These are phyloP conservation scores for Geosmithia morbida DNA, from an alignment of 2,329 filamentous ascomycete species.

Conservation along the genomic window DNA sequence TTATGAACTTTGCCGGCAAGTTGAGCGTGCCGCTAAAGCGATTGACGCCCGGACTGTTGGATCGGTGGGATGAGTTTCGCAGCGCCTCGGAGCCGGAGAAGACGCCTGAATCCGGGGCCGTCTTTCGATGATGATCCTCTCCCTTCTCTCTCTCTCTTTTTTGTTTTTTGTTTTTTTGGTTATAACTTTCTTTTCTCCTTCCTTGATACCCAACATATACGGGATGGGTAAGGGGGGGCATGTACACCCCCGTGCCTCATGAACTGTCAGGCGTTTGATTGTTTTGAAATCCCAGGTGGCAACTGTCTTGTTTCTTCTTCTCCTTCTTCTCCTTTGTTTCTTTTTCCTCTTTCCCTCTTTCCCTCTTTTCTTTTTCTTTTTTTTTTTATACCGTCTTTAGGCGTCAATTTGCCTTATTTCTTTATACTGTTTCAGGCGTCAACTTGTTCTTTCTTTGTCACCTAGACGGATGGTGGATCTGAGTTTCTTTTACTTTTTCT, in stretches of 20 bases:
- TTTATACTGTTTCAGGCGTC: too few species aligned
- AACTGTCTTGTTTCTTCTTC: not conserved
- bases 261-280: too few species aligned
- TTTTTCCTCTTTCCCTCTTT: not conserved
- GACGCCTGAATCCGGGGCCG: not conserved
- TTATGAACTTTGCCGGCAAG: constrained; percentile 27
- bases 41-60: not conserved
- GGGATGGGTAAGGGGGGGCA: too few species aligned
- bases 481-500: not conserved
- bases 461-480: not conserved
- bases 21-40: not conserved
- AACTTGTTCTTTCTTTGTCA: too few species aligned
- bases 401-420: not conserved
- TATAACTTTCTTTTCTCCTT: too few species aligned
- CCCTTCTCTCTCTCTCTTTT: not conserved
- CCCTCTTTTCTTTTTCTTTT: not conserved
- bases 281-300: not conserved
- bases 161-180: not conserved
- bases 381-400: not conserved
- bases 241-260: too few species aligned
- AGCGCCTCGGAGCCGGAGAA: not conserved
- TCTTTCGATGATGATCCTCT: not conserved
- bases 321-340: not conserved
- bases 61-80: constrained; percentile 1
- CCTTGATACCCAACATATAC: too few species aligned